Percentiles rank a stretch among this genome's conserved stretches.
Evolutionary conservation across 768 basidiomycete species (phyloP).

Genomic region (Crassisporium funariophilum): DNA sequence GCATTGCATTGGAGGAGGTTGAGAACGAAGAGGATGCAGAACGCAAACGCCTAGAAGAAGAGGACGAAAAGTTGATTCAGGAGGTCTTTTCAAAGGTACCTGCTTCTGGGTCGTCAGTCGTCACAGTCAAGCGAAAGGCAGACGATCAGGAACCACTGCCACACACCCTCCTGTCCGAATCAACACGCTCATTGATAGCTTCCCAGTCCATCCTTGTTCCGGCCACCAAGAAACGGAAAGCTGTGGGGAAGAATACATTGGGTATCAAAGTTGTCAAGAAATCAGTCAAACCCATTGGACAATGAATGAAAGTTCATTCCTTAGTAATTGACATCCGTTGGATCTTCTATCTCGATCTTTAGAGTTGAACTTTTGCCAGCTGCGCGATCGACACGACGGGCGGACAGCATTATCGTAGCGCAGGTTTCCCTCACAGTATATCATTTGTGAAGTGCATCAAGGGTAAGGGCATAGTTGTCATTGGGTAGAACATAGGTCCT

Average conservation of each 20-base stretch:
- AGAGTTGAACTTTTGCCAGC: too few relatives aligned
- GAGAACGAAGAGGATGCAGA: conserved; percentile 79
- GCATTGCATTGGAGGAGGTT: conserved; percentile 65
- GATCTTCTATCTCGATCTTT: too few relatives aligned
- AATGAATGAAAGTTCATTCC: too few relatives aligned
- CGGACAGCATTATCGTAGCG: too few relatives aligned
- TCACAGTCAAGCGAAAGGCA: conserved; percentile 89
- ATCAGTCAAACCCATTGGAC: conserved; percentile 9
- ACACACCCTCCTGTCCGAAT: conserved; percentile 67
- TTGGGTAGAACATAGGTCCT: too few relatives aligned
- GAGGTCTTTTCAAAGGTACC: conserved; percentile 79
- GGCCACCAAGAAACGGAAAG: conserved; percentile 62
- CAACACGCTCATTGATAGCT: conserved; percentile 58
- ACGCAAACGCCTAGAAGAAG: conserved; percentile 74
- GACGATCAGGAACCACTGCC: conserved; percentile 76
- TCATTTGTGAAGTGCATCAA: too few relatives aligned
- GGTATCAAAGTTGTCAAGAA: conserved; percentile 79
- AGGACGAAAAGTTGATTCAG: conserved; percentile 89
- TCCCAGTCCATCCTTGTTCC: conserved; percentile 44
- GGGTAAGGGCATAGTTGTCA: too few relatives aligned
- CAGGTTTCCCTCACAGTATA: too few relatives aligned
- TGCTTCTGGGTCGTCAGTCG: conserved; percentile 20
- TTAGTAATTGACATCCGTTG: too few relatives aligned
- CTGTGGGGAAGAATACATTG: conserved; percentile 59
- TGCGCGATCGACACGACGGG: too few relatives aligned